Evolutionary conservation across 1,139 yeast species (phyloP), one percentile per base, ranked within the genome.

Genomic region (Pichia sp.): DNA sequence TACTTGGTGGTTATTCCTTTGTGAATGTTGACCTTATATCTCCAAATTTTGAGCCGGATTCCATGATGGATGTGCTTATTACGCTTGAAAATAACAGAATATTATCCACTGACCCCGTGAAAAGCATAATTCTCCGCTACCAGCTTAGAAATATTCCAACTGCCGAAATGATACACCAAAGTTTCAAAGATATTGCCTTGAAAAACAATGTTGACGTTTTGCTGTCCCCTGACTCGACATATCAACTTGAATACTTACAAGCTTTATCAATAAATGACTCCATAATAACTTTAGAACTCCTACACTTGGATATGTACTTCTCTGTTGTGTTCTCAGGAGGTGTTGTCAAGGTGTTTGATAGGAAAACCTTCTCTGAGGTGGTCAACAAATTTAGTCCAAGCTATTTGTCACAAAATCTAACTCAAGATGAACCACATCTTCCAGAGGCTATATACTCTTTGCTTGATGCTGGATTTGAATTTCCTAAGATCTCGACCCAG

Each of bases 391-490:
- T 60, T 49, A 49, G 49, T 10, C 16, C 43, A 6, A 31, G 40
- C 8, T 32, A 49, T 34, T n/a, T 42, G n/a, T 8, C 31, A n/a
- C n/a, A 15, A 11, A 36, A 36, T 13, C 15, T 2, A 36, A 16
- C n/a, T 10, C 23, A 16, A 5, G 15, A 44, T 29, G 51, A 51
- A 11, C 30, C 40, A 3, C 29, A 30, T 19, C 64, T 72, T 13
- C 76, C 79, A 4, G 47, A 61, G 1, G 61, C 73, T 0, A 73
- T 84, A 1, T 65, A 75, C 3, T 72, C 81, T 1, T 65, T 85
- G 10, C 71, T 77, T 36, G 89, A 85, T 61, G 76, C 80, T 7
- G 92, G 92, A 0, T 85, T 77, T 62, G 67, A 70, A 38, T 75
- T 82, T 50, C 78, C 82, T 0, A 56, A 57, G 53, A 64, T 69